Conservation (phyloP, 1,284 basidiomycete genomes). For the Microbotryum violaceum region DNA sequence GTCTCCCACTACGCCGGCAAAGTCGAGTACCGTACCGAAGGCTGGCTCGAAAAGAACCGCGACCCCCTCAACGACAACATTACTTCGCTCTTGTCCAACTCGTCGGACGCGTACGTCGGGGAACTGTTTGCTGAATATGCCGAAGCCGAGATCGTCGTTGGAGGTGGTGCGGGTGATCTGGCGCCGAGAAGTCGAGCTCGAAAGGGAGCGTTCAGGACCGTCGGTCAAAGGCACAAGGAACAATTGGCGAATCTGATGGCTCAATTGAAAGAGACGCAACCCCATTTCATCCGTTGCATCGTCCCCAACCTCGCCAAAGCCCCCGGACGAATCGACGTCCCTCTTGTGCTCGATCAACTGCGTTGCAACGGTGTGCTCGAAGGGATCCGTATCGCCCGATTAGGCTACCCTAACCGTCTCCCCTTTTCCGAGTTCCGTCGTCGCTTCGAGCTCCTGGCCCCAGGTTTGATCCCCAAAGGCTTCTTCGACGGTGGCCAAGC, state of each 20-base stretch:
- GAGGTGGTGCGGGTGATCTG: conserved; percentile 36
- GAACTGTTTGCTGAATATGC: conserved; percentile 76
- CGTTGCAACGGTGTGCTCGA: conserved; percentile 98
- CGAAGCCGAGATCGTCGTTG: conserved; percentile 35
- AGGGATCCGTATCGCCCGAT: conserved; percentile 93
- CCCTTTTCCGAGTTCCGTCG: conserved; percentile 97
- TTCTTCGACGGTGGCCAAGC: conserved; percentile 98
- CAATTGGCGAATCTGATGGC: conserved; percentile 86
- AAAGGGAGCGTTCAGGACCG: conserved; percentile 94
- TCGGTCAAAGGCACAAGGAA: conserved; percentile 92
- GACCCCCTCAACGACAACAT: conserved; percentile 97
- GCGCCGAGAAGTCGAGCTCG: conserved; percentile 61
- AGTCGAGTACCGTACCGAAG: conserved; percentile 91
- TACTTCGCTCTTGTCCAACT: conserved; percentile 76
- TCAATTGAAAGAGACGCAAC: conserved; percentile 88
- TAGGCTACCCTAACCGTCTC: conserved; percentile 93
- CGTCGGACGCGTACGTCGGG: conserved; percentile 73
- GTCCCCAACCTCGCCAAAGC: conserved; percentile 91
- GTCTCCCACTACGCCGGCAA: conserved; percentile 94
- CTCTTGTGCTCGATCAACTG: conserved; percentile 90
- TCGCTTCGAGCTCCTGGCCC: conserved; percentile 91
- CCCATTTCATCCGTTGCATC: conserved; percentile 97
- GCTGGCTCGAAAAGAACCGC: conserved; percentile 99
- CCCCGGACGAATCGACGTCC: conserved; percentile 84
- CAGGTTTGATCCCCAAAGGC: conserved; percentile 80